phyloP scores from a whole-genome alignment of 768 basidiomycete species.

The Boletus rubropictus region DNA sequence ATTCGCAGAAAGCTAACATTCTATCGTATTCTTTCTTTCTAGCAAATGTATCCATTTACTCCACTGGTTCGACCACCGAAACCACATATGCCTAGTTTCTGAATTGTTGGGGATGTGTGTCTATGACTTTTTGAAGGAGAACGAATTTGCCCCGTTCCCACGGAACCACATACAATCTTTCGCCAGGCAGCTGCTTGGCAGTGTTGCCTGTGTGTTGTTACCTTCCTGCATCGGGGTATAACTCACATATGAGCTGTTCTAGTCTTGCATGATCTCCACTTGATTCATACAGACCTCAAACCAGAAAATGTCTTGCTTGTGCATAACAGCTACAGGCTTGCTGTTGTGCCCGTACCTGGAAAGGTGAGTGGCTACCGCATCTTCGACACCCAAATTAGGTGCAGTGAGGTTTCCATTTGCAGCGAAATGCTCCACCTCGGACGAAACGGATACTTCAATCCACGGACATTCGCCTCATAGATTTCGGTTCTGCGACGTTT shows the following conservation, averaged over 20 bases:
- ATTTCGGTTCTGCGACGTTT: slow-evolving; percentile 98
- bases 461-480: slow-evolving; percentile 92
- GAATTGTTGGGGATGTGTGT: slow-evolving; percentile 96
- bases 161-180: slow-evolving; percentile 95
- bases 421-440: slow-evolving; percentile 64
- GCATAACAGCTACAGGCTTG: slow-evolving; percentile 66
- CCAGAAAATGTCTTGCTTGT: slow-evolving; percentile 98
- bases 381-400: background rate
- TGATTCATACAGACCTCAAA: slow-evolving; percentile 98
- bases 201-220: slow-evolving; percentile 79
- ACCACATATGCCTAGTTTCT: slow-evolving; percentile 96
- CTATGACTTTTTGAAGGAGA: slow-evolving; percentile 98
- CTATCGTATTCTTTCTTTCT: background rate
- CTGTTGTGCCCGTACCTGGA: slow-evolving; percentile 54
- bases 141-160: slow-evolving; percentile 94
- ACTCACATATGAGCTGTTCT: slow-evolving; percentile 6
- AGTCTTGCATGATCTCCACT: slow-evolving; percentile 88
- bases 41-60: slow-evolving; percentile 98
- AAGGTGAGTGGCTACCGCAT: slow-evolving; percentile 43
- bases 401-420: slow-evolving; percentile 13
- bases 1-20: slow-evolving; percentile 18
- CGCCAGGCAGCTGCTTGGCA: slow-evolving; percentile 83
- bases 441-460: slow-evolving; percentile 74
- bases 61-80: slow-evolving; percentile 93
- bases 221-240: background rate